phyloP scores from a whole-genome alignment of 73 alveolate species.

The Tetrahymena borealis region DNA sequence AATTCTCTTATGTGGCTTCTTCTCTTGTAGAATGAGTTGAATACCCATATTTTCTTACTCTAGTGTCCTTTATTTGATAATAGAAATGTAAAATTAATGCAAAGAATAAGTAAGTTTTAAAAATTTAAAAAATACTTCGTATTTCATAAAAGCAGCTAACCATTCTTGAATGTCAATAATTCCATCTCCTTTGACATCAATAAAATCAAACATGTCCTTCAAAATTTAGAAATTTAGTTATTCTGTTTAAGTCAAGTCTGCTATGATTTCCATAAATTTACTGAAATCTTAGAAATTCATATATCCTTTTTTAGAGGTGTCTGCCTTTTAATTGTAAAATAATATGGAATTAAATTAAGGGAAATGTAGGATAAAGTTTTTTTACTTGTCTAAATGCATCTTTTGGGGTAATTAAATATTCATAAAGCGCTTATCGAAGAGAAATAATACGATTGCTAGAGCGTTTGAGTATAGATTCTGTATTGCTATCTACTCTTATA shows the following conservation, averaged over 20 bases:
- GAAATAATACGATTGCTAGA: conserved; percentile 47
- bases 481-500: conserved; percentile 42
- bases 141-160: conserved; percentile 9
- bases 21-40: neutral
- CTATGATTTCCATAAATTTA: conserved; percentile 32
- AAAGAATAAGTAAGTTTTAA: too few relatives aligned
- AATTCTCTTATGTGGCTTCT: neutral
- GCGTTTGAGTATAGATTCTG: conserved; percentile 39
- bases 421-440: conserved; percentile 45
- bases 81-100: too few relatives aligned
- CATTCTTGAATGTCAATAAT: conserved; percentile 69
- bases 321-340: neutral
- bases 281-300: conserved; percentile 41
- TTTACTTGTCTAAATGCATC: conserved; percentile 60
- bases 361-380: neutral
- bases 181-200: conserved; percentile 80
- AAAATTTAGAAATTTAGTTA: conserved; percentile 61
- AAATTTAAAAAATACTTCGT: neutral
- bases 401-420: conserved; percentile 50
- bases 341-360: conserved; percentile 19
- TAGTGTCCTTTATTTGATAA: neutral
- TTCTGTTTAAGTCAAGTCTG: conserved; percentile 48
- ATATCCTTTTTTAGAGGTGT: conserved; percentile 3
- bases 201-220: conserved; percentile 65
- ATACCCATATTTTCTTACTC: neutral